These are phyloP conservation scores for Polyporus tsugae DNA, from an alignment of 1,284 basidiomycete genomes.

Conservation along the genomic window DNA sequence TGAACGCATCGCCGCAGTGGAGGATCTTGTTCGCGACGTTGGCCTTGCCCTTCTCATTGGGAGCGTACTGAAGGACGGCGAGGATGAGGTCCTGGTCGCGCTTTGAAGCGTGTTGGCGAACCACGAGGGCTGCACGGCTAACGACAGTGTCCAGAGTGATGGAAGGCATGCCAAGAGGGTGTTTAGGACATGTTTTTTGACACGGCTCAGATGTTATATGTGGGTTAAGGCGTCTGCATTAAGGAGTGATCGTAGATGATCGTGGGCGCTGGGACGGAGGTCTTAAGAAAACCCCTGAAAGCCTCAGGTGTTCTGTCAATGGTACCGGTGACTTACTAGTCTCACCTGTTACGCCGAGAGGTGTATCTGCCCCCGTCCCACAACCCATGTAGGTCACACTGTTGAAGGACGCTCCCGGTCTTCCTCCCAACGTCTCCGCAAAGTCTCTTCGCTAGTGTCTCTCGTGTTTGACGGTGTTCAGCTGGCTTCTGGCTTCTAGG, in stretches of 20 bases:
- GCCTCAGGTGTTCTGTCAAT: too few species aligned
- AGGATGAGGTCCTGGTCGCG: constrained; percentile 28
- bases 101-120: constrained; percentile 20
- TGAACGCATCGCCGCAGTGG: constrained; percentile 20
- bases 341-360: too few species aligned
- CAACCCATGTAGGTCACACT: too few species aligned
- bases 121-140: constrained; percentile 17
- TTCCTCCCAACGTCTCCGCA: too few species aligned
- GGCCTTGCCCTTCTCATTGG: constrained; percentile 20
- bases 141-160: constrained; percentile 12
- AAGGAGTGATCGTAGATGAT: neutral
- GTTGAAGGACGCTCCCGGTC: too few species aligned
- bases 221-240: neutral
- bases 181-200: neutral
- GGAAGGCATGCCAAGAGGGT: constrained; percentile 21
- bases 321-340: too few species aligned
- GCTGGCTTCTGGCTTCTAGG: neutral
- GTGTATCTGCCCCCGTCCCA: too few species aligned
- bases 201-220: neutral
- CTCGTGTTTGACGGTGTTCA: neutral
- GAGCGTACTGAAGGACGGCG: constrained; percentile 26
- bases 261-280: neutral
- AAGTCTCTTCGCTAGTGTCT: too few species aligned
- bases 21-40: constrained; percentile 28
- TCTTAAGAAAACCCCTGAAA: neutral